Conservation (phyloP, 371 early-diverging fungal species). For the Capillidium rhysosporum region DNA sequence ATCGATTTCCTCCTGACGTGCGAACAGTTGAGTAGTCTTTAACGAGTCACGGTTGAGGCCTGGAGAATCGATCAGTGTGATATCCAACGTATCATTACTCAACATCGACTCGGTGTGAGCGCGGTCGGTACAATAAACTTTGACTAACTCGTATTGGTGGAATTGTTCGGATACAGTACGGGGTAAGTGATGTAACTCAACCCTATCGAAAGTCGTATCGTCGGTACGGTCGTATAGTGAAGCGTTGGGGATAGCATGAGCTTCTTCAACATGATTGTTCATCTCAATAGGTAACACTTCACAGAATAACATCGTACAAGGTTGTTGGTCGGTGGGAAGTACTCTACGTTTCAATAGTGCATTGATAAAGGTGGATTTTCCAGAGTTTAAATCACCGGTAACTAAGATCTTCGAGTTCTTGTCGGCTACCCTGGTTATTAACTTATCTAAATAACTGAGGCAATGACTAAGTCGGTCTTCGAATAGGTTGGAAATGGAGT, state of each 20-base stretch:
- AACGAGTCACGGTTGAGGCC: conserved; percentile 94
- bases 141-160: conserved; percentile 60
- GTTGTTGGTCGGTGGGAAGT: conserved; percentile 89
- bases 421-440: conserved; percentile 67
- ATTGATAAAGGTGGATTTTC: conserved; percentile 92
- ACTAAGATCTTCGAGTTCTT: conserved; percentile 82
- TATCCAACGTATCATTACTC: conserved; percentile 83
- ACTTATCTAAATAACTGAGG: conserved; percentile 53
- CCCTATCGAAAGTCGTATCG: conserved; percentile 42
- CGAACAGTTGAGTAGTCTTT: conserved; percentile 88
- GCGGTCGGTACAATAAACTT: conserved; percentile 67
- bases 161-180: conserved; percentile 28
- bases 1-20: conserved; percentile 95
- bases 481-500: conserved; percentile 44
- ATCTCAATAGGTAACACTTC: conserved; percentile 78
- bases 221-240: conserved; percentile 42
- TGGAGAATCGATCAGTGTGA: conserved; percentile 91
- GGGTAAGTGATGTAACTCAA: conserved; percentile 36
- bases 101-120: conserved; percentile 48
- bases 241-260: conserved; percentile 64
- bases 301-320: conserved; percentile 83
- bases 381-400: conserved; percentile 94
- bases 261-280: conserved; percentile 67
- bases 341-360: conserved; percentile 74
- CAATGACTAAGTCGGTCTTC: conserved; percentile 40